phyloP scores from a whole-genome alignment of 1,284 basidiomycete genomes.

The Puccinia coronata region DNA sequence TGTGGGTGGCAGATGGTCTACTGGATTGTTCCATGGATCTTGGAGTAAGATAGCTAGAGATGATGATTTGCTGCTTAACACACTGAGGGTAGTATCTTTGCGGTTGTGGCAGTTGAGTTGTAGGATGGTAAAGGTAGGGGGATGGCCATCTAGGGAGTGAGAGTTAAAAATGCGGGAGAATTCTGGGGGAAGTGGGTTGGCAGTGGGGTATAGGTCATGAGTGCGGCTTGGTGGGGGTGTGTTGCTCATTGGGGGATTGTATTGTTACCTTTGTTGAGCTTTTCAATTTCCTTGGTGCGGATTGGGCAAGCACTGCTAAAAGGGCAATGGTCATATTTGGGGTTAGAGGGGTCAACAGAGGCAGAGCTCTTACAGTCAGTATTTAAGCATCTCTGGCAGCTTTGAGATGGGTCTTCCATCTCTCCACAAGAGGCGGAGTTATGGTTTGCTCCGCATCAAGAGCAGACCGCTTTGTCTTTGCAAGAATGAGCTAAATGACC shows the following conservation, averaged over 20 bases:
- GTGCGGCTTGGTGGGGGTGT: neutral
- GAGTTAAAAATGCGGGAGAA: too few relatives aligned
- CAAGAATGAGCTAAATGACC: neutral
- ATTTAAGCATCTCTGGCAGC: neutral
- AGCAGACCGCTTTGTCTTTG: neutral
- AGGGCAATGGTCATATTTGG: neutral
- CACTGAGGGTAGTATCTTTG: constrained; percentile 19
- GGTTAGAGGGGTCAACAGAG: neutral
- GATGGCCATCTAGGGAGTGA: neutral
- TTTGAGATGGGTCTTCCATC: neutral
- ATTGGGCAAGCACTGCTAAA: neutral
- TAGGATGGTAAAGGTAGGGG: neutral
- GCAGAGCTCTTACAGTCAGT: neutral
- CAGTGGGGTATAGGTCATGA: neutral
- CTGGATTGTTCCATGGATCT: constrained; percentile 13
- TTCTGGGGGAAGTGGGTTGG: neutral
- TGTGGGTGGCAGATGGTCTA: neutral
- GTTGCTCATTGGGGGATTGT: constrained; percentile 3
- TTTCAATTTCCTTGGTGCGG: neutral
- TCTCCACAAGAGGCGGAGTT: neutral
- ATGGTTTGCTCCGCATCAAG: neutral
- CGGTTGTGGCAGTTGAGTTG: constrained; percentile 31
- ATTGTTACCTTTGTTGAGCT: neutral
- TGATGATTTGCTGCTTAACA: neutral
- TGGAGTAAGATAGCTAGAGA: neutral